Conservation (phyloP, 805 yeast genomes). For the Starmera dryadoides region DNA sequence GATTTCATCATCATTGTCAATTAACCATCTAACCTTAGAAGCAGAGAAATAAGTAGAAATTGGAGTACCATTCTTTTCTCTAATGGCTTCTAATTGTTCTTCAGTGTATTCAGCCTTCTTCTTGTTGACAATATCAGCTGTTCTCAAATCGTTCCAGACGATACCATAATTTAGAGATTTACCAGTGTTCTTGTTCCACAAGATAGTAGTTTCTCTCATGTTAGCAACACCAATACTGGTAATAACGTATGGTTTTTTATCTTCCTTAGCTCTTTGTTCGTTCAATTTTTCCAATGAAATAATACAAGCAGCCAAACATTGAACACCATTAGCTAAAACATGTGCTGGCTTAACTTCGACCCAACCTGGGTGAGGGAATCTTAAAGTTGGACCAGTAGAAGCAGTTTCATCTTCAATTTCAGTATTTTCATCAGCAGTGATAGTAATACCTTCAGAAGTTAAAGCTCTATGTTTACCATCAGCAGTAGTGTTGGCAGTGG, state of each 20-base stretch:
- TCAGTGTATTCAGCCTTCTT: conserved; percentile 46
- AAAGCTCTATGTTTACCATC: conserved; percentile 48
- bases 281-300: conserved; percentile 50
- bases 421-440: conserved; percentile 44
- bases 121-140: conserved; percentile 60
- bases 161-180: conserved; percentile 70
- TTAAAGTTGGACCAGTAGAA: conserved; percentile 57
- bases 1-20: conserved; percentile 68
- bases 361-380: conserved; percentile 85
- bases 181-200: conserved; percentile 84
- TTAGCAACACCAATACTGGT: conserved; percentile 83
- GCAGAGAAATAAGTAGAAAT: conserved; percentile 89
- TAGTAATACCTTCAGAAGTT: conserved; percentile 69
- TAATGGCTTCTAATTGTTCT: conserved; percentile 49
- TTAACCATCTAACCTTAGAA: conserved; percentile 81
- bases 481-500: conserved; percentile 50
- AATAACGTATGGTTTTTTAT: conserved; percentile 51
- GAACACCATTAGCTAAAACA: conserved; percentile 70
- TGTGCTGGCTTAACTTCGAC: conserved; percentile 88
- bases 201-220: conserved; percentile 90
- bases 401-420: conserved; percentile 49
- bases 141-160: conserved; percentile 95
- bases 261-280: conserved; percentile 34
- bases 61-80: conserved; percentile 74
- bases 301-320: conserved; percentile 67